Percentiles rank a stretch among this genome's conserved stretches.
Evolutionary conservation across 1,139 yeast species (phyloP).

Genomic region (Debaryomycetaceae sp.): DNA sequence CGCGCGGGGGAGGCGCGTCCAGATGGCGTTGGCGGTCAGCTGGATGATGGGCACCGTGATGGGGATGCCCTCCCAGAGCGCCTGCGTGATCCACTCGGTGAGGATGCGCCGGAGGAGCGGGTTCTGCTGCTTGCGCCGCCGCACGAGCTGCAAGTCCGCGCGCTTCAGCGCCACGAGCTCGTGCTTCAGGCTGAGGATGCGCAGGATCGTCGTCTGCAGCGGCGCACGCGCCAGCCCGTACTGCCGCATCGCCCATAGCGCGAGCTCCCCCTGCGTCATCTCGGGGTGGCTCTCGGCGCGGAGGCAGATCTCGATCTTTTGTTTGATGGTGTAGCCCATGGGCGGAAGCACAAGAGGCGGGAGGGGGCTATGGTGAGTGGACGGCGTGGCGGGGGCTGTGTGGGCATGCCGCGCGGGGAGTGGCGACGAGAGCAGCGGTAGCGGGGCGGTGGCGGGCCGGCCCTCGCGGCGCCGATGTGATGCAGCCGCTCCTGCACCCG

Average conservation of each 20-base stretch:
- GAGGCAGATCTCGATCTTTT: conserved; percentile 62
- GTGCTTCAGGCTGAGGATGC: conserved; percentile 55
- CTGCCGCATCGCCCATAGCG: conserved; percentile 57
- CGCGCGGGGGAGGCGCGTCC: conserved; percentile 54
- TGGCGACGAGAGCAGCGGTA: too few relatives aligned
- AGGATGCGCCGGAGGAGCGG: conserved; percentile 53
- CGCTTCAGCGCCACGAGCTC: conserved; percentile 57
- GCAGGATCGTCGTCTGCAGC: conserved; percentile 64
- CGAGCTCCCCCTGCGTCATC: conserved; percentile 67
- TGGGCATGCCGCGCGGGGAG: too few relatives aligned
- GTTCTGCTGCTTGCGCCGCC: conserved; percentile 55
- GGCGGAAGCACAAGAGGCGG: too few relatives aligned
- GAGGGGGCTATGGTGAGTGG: too few relatives aligned
- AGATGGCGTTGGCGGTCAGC: conserved; percentile 59
- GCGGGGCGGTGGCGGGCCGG: too few relatives aligned
- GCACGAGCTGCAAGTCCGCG: conserved; percentile 49
- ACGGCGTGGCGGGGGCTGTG: too few relatives aligned
- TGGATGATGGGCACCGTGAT: conserved; percentile 61
- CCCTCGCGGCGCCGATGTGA: too few relatives aligned
- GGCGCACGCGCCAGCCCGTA: conserved; percentile 53
- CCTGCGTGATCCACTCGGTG: conserved; percentile 67
- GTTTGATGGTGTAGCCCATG: conserved; percentile 62
- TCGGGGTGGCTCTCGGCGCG: conserved; percentile 63
- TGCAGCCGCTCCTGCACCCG: too few relatives aligned
- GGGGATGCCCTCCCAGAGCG: conserved; percentile 64